A percentile compares a stretch with the other conserved stretches of the same genome.
These are phyloP conservation scores for Boletus subparvulus DNA, from an alignment of 768 basidiomycete genomes.

Conservation along the genomic window DNA sequence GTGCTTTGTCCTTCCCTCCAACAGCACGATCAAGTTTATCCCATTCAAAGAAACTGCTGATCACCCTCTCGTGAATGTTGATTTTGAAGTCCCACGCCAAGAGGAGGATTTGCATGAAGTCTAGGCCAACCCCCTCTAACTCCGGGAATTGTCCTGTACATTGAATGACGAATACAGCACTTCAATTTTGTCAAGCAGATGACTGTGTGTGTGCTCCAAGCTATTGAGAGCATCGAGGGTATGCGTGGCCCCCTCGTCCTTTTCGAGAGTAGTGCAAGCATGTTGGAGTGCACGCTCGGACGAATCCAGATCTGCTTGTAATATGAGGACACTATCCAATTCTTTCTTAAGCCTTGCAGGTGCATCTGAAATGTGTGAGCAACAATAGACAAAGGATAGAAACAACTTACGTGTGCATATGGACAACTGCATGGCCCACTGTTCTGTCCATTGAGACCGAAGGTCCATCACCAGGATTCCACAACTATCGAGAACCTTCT, in stretches of 20 bases:
- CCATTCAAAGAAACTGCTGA: slow-evolving; percentile 29
- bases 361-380: slow-evolving; percentile 21
- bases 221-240: slow-evolving; percentile 11
- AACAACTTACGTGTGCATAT: neutral
- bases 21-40: slow-evolving; percentile 27
- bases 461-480: neutral
- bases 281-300: slow-evolving; percentile 26
- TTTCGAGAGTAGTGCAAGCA: slow-evolving; percentile 7
- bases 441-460: neutral
- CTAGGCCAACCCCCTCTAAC: slow-evolving; percentile 1
- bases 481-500: neutral
- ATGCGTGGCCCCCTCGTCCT: neutral
- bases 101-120: slow-evolving; percentile 4
- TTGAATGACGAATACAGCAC: slow-evolving; percentile 8
- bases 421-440: neutral
- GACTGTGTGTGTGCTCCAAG: slow-evolving; percentile 12
- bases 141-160: slow-evolving; percentile 8
- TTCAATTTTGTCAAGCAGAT: slow-evolving; percentile 1
- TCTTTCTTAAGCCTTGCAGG: slow-evolving; percentile 34
- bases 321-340: slow-evolving; percentile 29
- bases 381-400: neutral
- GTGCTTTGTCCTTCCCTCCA: slow-evolving; percentile 14
- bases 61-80: slow-evolving; percentile 23
- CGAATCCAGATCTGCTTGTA: slow-evolving; percentile 31
- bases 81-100: slow-evolving; percentile 23